Base-by-base conservation (phyloP, 805 yeast genomes). In the Scheffersomyces coipomensis region DNA sequence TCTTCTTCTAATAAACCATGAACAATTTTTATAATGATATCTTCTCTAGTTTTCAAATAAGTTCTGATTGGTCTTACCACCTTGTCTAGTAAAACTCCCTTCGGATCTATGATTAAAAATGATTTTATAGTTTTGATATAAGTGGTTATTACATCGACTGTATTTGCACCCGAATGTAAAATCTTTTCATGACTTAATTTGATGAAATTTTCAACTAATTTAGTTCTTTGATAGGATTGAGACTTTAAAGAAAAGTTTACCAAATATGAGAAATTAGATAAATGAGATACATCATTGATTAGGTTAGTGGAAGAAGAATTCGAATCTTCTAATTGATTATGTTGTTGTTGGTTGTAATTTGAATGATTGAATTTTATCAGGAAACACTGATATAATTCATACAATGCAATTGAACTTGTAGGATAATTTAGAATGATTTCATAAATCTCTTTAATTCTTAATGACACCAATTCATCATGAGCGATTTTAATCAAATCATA, bases 141-240 rank as follows among this genome's bases (percentile, higher is more conserved):
- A 38, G 75, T 78, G 2, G 77, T 62, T 19, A 91, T 75, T 6
- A 88, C 80, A 36, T 82, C 87, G 4, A 74, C 72, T 0, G 98
- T 91, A 48, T 85, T 80, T 1, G 85, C 76, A 16, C 96, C 96
- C 3, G 95, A 84, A 51, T 88, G 93, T 16, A 90, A 65, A 9
- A 89, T 55, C 24, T 73, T 56, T 24, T 49, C 53, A 17, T 66
- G 55, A 39, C 85, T 76, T 1, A 62, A 50, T 0, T 49, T 43
- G 6, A 73, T 75, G 45, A 84, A 86, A 0, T 60, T 54, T 10
- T 63, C 62, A 2, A 83, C 85, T 4, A 83, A 57, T 7, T 58
- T 55, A 2, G 77, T 58, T 40, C 89, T 62, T 40, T 83, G 85
- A 19, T 50, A 54, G 1, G 68, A 52, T 38, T 56, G 65, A 5